Evolutionary conservation across 495 filamentous ascomycete genomes (phyloP), one percentile per base, ranked within the genome.

Genomic region (Trichocladium uniseriatum): DNA sequence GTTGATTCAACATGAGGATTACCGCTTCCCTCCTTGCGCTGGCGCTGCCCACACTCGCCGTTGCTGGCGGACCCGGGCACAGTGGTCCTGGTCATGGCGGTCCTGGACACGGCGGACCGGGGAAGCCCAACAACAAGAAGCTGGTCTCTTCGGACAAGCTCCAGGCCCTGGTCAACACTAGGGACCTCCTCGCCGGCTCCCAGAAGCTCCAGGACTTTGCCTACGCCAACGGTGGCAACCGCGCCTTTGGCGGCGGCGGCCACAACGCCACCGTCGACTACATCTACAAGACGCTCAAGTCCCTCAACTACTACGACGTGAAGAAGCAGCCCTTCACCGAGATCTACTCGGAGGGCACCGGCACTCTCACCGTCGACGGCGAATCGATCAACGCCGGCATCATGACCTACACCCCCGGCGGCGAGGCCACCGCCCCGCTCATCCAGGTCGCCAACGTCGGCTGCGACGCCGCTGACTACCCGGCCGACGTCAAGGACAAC

Each of bases 191-290:
- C 21, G 60, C 56, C 6, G 72, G 72, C 43, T 62, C 73, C 11
- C 60, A 73, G 40, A 67, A 68, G 52, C 60, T 77, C 11, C 68
- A 72, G 49, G 58, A 62, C 31, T 55, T 74, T 43, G 68, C 74
- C 22, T 54, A 65, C n/a, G 53, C 56, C 40, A 48, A 57, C 44
- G 49, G 39, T 42, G 49, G 41, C 21, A 79, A 78, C 54, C 71
- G 83, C 40, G 77, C 79, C 19, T 81, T 84, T 55, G 80, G 82
- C 22, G 64, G 72, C 16, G 53, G 59, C 6, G 81, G 80, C 28
- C 83, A 87, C 64, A 76, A 81, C 34, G 69, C 72, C 51, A 87
- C 79, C 0, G 73, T 83, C 46, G 68, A 83, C 36, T 87, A 73
- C 51, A 58, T 87, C 55, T 77, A 77, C 53, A 60, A 71, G 31